phyloP scores from a whole-genome alignment of 768 basidiomycete genomes.

The Suillus placidus region DNA sequence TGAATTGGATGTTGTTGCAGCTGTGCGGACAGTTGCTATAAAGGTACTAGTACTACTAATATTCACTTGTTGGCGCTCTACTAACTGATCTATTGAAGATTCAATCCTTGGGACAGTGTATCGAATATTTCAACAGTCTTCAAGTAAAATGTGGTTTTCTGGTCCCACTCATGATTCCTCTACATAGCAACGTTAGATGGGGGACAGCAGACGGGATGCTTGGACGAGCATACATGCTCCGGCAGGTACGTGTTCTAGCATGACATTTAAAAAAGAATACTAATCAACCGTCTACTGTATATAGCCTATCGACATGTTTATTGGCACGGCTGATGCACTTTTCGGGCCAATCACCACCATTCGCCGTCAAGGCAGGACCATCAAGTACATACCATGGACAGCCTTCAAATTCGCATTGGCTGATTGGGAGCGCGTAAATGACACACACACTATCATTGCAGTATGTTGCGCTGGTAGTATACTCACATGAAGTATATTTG shows the following conservation, averaged over 20 bases:
- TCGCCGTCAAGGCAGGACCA: no score
- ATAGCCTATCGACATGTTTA: no score
- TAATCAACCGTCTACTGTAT: no score
- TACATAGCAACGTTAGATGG: conserved; percentile 30
- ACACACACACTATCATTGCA: no score
- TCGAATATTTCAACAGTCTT: conserved; percentile 25
- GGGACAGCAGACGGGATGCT: conserved; percentile 29
- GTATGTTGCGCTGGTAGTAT: no score
- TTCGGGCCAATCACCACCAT: no score
- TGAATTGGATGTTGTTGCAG: conserved; percentile 35
- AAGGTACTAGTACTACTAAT: conserved; percentile 28
- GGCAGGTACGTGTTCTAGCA: conserved; percentile 13
- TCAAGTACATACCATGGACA: no score
- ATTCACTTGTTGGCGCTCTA: background rate
- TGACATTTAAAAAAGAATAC: conserved; percentile 18
- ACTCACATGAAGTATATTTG: no score
- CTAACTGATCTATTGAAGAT: conserved; percentile 18
- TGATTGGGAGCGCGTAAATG: no score
- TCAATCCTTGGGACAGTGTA: conserved; percentile 26
- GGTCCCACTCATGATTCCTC: conserved; percentile 21
- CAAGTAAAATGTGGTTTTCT: conserved; percentile 20
- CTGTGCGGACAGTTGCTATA: conserved; percentile 31
- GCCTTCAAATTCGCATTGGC: no score
- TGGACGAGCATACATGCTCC: conserved; percentile 18
- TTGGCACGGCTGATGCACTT: no score